Base-by-base conservation (phyloP, 129 eudicot species). In the Kitagawia praeruptora region DNA sequence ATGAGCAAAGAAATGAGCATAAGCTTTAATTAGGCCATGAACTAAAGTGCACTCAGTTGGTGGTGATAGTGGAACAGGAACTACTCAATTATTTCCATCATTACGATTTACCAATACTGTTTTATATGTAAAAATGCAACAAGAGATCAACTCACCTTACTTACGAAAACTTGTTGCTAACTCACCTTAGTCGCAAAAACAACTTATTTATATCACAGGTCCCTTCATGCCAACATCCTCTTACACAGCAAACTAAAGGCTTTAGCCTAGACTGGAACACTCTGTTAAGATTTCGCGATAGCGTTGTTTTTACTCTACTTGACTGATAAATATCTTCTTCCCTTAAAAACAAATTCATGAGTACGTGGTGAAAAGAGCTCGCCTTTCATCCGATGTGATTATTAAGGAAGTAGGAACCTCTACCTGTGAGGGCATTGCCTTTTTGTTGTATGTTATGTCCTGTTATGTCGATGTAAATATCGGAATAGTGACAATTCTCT, bases 211-310 rank as follows among this genome's bases (percentile, higher is more conserved):
- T 82, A 83, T 93, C 28, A 80, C 89, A 4, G 93, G 88, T 80
- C 90, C 92, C 69, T 73, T 97, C 54, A 91, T 93, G 93, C 91
- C 98, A 27, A 89, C 98, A 10, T 93, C 96, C 53, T 48, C 87
- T 7, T 89, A 5, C 93, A 88, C n/a, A n/a, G 77, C 97, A 91
- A 1, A 91, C 96, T 79, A 89, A 91, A 84, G 97, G 97, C 78
- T 91, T 91, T 44, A 83, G 92, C 84, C 97, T 91, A 2, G 90
- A 91, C 70, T 88, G 91, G 89, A 91, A n/a, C 77, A 96, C 97
- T 0, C 93, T 96, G 8, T 93, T 93, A 56, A 77, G 80, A 71
- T 89, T 91, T 83, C 84, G 87, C 8, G 96, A 91, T 61, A 54
- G 82, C 69, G 88, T 90, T 0, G 88, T 93, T 38, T 89, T 89